A percentile compares a stretch with the other conserved stretches of the same genome.
Conservation (phyloP, 345 rosid genomes). For the Salix arbutifolia region DNA sequence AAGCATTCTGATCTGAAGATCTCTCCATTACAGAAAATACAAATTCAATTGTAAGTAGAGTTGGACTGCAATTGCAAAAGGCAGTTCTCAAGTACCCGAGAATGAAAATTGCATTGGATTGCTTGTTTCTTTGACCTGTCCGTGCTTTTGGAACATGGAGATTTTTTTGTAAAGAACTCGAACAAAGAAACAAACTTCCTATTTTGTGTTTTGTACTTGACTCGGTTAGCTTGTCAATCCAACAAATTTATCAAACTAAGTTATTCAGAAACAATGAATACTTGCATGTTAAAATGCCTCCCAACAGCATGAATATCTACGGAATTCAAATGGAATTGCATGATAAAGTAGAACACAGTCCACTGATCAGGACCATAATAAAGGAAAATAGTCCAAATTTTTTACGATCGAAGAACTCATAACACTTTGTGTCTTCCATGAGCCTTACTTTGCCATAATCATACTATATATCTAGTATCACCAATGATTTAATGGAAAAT, state of each 20-base stretch:
- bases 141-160: constrained; percentile 21
- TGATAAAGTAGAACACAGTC: neutral
- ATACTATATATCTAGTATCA: too few relatives aligned
- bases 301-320: neutral
- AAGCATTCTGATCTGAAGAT: constrained; percentile 45
- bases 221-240: neutral
- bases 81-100: constrained; percentile 15
- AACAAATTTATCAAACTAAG: neutral
- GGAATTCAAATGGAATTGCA: neutral
- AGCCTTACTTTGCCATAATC: too few relatives aligned
- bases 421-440: too few relatives aligned
- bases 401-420: too few relatives aligned
- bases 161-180: constrained; percentile 20
- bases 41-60: constrained; percentile 30
- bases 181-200: constrained; percentile 11
- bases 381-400: neutral
- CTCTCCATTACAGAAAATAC: constrained; percentile 13
- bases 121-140: constrained; percentile 13
- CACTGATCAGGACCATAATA: neutral
- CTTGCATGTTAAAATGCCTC: neutral
- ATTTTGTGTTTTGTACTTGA: neutral
- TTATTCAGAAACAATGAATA: neutral
- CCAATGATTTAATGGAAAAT: too few relatives aligned
- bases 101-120: constrained; percentile 28
- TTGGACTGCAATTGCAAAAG: constrained; percentile 13